Evolutionary conservation across 352 stramenopile genomes (phyloP), one percentile per base, ranked within the genome.

Genomic region (Aphanomyces invadans): DNA sequence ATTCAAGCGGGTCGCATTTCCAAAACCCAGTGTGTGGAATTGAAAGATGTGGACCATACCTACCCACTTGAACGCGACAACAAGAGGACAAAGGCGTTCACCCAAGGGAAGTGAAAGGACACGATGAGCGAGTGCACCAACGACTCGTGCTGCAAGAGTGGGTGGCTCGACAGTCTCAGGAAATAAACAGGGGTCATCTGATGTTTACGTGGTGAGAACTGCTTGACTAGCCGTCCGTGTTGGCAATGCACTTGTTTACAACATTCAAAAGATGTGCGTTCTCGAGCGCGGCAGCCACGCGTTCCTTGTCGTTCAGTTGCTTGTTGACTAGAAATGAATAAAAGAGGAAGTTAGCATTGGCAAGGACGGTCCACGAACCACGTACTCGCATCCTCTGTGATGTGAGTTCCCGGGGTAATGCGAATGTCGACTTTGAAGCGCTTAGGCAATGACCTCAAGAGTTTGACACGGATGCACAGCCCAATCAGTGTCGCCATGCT

Each of bases 401-500:
- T 85, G 80, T 99, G 96, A 59, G 92, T 97, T 60, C 95, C 96
- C 19, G 89, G 88, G 54, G 95, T 95, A 60, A 99, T 98, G 49
- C 86, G 74, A 19, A 99, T 96, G 61, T 88, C 77, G 26, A 98
- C 85, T 71, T 98, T 98, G 77, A 98, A 98, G 54, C 91, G 81
- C 69, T 83, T 67, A 4, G 92, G 90, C 60, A 98, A 76, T 46
- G 93, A 98, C 26, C 95, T 86, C 62, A 97, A 69, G 33, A 99
- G 77, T 79, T 99, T 99, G n/a, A 98, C 95, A 54, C 88, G 81
- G 25, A 99, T 72, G 64, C 90, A 98, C 12, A 99, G 72, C 3
- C 96, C 96, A 70, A 99, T 99, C 21, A 98, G 77, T 48, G 96
- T 99, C 12, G 95, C 95, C 96, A 99, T 99, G 69, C 83, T 96